These are phyloP conservation scores for Eutypa lata DNA, from an alignment of 2,329 filamentous ascomycete species.

Conservation along the genomic window DNA sequence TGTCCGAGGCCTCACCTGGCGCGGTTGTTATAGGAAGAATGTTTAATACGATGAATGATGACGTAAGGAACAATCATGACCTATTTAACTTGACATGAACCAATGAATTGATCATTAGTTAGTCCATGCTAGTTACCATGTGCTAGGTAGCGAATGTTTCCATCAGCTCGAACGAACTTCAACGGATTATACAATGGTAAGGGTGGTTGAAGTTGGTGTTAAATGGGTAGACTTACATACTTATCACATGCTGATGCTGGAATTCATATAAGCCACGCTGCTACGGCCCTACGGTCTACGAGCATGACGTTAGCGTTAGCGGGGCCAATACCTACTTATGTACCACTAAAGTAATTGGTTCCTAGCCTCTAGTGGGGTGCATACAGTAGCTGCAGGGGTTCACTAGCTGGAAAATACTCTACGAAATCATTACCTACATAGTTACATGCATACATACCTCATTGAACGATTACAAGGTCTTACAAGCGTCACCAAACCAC, in stretches of 20 bases:
- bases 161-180: constrained; percentile 1
- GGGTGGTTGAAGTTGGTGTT: neutral
- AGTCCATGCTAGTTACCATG: neutral
- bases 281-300: too few species aligned
- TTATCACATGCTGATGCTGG: constrained; percentile 6
- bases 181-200: neutral
- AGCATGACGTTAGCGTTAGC: too few species aligned
- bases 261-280: neutral
- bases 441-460: too few species aligned
- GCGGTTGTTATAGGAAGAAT: neutral
- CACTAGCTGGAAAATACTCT: too few species aligned
- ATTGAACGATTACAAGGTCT: too few species aligned
- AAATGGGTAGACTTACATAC: neutral
- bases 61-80: neutral
- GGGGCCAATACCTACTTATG: too few species aligned
- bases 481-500: constrained; percentile 1
- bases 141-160: neutral
- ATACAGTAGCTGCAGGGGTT: too few species aligned
- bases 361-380: too few species aligned
- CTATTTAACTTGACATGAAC: neutral
- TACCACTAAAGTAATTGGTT: too few species aligned
- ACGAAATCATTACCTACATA: too few species aligned
- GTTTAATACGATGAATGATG: neutral
- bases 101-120: neutral
- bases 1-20: neutral